Conservation (phyloP, 306 rosid species). For the Rubus idaeus region DNA sequence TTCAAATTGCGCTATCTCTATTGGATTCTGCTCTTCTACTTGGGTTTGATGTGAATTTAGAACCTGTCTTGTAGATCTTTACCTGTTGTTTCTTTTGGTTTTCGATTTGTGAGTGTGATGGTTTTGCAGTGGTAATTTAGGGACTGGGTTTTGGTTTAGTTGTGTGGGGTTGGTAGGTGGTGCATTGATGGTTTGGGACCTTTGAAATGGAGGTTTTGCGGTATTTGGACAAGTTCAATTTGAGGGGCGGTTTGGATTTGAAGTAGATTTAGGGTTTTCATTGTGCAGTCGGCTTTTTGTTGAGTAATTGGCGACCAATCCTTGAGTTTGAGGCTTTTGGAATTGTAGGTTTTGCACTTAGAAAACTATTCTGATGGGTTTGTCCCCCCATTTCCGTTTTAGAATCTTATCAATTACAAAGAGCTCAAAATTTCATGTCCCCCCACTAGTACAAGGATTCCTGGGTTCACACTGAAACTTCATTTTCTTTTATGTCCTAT, state of each 20-base stretch:
- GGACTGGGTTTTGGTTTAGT: conserved; percentile 1
- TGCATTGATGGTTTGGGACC: background rate
- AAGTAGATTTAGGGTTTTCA: background rate
- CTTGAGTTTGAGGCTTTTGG: background rate
- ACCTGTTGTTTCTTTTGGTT: background rate
- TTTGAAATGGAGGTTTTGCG: background rate
- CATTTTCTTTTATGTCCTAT: background rate
- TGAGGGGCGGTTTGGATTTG: background rate
- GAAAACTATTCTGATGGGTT: background rate
- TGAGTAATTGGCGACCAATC: background rate
- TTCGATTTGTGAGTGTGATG: background rate
- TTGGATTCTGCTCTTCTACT: background rate
- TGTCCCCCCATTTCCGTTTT: background rate
- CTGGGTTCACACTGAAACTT: background rate
- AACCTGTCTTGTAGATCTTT: background rate
- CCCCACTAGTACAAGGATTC: background rate
- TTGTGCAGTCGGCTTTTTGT: background rate
- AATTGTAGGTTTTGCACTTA: background rate
- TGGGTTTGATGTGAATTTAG: background rate
- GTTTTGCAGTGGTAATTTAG: background rate
- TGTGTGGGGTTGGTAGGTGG: background rate
- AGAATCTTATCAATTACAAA: background rate
- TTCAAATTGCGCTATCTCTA: background rate
- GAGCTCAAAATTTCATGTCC: background rate
- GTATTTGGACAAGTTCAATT: background rate